Evolutionary conservation across 1,284 basidiomycete species (phyloP).

Genomic region (Sanguinoderma infundibulare): DNA sequence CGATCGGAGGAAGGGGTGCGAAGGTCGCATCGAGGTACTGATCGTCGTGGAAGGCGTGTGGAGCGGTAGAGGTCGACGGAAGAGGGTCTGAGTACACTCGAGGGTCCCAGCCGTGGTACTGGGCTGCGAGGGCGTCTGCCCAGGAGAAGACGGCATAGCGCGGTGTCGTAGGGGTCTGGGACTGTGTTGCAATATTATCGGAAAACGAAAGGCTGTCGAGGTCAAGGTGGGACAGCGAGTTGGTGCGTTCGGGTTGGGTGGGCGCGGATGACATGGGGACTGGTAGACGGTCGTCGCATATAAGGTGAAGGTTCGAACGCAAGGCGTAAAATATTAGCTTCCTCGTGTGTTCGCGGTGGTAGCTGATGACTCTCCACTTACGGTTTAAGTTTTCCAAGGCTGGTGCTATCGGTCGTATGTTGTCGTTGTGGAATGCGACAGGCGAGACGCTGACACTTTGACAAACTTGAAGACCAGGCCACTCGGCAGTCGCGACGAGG

Average conservation of each 20-base stretch:
- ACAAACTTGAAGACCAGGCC: neutral
- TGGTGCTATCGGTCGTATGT: neutral
- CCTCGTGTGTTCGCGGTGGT: neutral
- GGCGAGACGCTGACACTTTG: neutral
- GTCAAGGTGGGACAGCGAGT: neutral
- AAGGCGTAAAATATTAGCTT: neutral
- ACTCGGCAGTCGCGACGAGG: neutral
- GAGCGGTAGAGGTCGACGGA: neutral
- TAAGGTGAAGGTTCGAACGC: neutral
- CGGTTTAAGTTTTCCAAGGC: neutral
- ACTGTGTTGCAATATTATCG: neutral
- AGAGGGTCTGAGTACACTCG: neutral
- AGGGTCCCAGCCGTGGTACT: neutral
- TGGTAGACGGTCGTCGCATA: neutral
- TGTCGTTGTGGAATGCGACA: neutral
- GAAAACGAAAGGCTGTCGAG: neutral
- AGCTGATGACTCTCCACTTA: neutral
- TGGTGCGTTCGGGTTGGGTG: neutral
- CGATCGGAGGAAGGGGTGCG: neutral
- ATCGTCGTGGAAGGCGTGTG: neutral
- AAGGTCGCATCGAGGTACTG: neutral
- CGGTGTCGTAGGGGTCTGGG: neutral
- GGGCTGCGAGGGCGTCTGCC: neutral
- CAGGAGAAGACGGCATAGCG: neutral
- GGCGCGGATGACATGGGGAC: neutral